Conservation (phyloP, 495 filamentous ascomycete genomes). For the Cudoniella acicularis region DNA sequence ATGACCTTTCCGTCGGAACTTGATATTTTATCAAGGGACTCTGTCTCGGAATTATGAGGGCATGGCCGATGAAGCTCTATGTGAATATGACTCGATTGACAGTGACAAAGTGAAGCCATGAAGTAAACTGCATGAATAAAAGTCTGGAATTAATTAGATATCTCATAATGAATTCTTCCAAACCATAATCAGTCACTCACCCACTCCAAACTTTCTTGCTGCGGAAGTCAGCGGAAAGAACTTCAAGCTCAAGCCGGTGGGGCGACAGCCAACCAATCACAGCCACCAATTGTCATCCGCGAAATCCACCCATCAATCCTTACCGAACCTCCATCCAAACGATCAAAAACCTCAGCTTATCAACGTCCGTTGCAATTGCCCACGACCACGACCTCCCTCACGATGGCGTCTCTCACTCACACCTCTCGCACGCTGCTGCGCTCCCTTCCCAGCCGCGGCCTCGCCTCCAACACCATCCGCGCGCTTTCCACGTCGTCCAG, state of each 20-base stretch:
- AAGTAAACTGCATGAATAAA: too few species aligned
- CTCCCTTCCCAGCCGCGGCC: slow-evolving; percentile 13
- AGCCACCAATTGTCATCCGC: not conserved
- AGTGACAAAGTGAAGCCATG: too few species aligned
- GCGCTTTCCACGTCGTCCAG: slow-evolving; percentile 42
- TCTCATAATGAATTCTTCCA: too few species aligned
- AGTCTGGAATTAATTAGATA: too few species aligned
- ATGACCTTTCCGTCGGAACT: too few species aligned
- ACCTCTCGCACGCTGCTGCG: slow-evolving; percentile 27
- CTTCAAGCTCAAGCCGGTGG: not conserved
- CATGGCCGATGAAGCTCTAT: too few species aligned
- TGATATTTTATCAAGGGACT: too few species aligned
- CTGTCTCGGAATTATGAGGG: too few species aligned
- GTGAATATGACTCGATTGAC: too few species aligned
- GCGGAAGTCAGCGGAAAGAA: not conserved
- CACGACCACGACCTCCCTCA: slow-evolving; percentile 11
- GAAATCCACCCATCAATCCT: not conserved
- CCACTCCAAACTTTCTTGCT: too few species aligned
- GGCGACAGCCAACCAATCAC: not conserved
- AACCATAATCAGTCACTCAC: too few species aligned
- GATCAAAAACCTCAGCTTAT: slow-evolving; percentile 20
- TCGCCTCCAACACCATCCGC: slow-evolving; percentile 32
- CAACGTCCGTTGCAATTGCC: slow-evolving; percentile 14
- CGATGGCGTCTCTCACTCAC: slow-evolving; percentile 24
- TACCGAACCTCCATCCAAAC: not conserved